Evolutionary conservation across 108 stramenopile species (phyloP).

Genomic region (Cyclotella kingstonii): DNA sequence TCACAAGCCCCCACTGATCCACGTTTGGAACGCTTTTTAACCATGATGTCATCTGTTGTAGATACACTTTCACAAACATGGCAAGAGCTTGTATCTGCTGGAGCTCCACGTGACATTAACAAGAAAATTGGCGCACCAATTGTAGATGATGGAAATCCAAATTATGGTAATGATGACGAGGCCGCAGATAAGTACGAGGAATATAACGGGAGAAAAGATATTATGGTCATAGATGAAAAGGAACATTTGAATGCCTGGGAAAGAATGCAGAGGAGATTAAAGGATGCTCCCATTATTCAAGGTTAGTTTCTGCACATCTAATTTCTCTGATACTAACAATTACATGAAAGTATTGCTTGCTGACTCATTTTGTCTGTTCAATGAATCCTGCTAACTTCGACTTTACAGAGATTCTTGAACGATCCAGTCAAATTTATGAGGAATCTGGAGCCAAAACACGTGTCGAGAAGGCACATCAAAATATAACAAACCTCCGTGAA

Average conservation of each 20-base stretch:
- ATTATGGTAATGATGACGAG: slow-evolving; percentile 52
- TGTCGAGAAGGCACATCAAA: slow-evolving; percentile 55
- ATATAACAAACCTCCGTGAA: slow-evolving; percentile 69
- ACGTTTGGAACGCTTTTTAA: slow-evolving; percentile 24
- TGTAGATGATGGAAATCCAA: slow-evolving; percentile 17
- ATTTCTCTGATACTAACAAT: too few relatives aligned
- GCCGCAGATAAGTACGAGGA: slow-evolving; percentile 65
- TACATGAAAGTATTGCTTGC: too few relatives aligned
- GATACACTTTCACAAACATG: slow-evolving; percentile 67
- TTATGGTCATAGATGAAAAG: slow-evolving; percentile 92
- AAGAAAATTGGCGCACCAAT: slow-evolving; percentile 73
- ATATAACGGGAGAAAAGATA: slow-evolving; percentile 74
- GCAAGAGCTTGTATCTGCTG: slow-evolving; percentile 76
- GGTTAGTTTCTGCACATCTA: slow-evolving; percentile 35
- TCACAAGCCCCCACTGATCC: slow-evolving; percentile 4
- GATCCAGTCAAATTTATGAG: slow-evolving; percentile 61
- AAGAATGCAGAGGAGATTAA: slow-evolving; percentile 86
- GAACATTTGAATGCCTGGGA: slow-evolving; percentile 92
- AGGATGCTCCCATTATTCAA: slow-evolving; percentile 93
- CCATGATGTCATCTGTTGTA: slow-evolving; percentile 37
- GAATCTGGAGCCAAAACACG: slow-evolving; percentile 69
- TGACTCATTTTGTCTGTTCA: not conserved
- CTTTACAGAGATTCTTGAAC: slow-evolving; percentile 51
- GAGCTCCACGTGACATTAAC: slow-evolving; percentile 75
- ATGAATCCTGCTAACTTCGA: not conserved